Evolutionary conservation across 2,329 filamentous ascomycete genomes (phyloP).

Genomic region (Sporothrix euskadiensis): DNA sequence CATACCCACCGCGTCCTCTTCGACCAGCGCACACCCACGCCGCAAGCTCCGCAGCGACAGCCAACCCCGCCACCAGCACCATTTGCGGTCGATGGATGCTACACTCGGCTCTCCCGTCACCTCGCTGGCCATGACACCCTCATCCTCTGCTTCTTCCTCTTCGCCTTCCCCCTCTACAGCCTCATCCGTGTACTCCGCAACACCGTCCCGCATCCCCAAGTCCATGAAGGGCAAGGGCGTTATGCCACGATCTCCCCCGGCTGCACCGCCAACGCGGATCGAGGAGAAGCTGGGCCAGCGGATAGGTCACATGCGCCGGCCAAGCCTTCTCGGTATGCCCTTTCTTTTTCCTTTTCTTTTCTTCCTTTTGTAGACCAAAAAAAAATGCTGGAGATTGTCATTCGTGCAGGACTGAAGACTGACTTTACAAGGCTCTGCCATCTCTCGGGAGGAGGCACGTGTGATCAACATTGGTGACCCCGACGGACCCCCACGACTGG

Average conservation of each 20-base stretch:
- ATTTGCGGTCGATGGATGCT: constrained; percentile 28
- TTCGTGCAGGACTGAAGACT: constrained; percentile 35
- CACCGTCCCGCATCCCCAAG: constrained; percentile 57
- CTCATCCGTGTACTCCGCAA: constrained; percentile 51
- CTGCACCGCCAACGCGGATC: constrained; percentile 42
- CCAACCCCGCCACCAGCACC: constrained; percentile 25
- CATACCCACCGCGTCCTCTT: constrained; percentile 54
- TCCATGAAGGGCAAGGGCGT: constrained; percentile 40
- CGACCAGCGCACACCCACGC: constrained; percentile 29
- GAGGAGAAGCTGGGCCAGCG: constrained; percentile 50
- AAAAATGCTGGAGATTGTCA: too few relatives aligned
- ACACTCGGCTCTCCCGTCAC: constrained; percentile 23
- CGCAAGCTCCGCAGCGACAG: constrained; percentile 22
- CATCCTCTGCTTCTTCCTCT: constrained; percentile 27
- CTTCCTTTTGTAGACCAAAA: neutral
- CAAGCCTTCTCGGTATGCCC: constrained; percentile 61
- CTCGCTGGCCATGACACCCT: constrained; percentile 28
- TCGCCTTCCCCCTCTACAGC: constrained; percentile 42
- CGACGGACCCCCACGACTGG: constrained; percentile 70
- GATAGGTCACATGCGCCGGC: constrained; percentile 56
- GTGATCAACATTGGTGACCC: constrained; percentile 76
- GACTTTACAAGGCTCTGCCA: constrained; percentile 60
- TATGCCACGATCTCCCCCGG: constrained; percentile 43
- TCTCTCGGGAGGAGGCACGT: constrained; percentile 74
- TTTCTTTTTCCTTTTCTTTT: neutral